Conservation (phyloP, 2,329 filamentous ascomycete genomes). For the Neophaeococcomyces aloes region DNA sequence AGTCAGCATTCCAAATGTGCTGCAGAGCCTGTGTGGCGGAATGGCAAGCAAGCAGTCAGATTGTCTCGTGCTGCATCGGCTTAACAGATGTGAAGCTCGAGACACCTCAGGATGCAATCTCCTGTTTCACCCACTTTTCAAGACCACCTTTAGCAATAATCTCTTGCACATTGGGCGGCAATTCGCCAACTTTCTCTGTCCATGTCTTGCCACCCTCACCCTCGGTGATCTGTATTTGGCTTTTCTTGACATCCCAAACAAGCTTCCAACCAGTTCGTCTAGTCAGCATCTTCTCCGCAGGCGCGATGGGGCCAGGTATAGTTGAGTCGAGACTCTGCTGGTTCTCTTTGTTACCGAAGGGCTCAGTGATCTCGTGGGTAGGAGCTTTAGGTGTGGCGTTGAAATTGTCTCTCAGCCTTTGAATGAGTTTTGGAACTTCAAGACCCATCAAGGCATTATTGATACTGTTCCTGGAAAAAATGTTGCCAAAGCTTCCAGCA, state of each 20-base stretch:
- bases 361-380: constrained; percentile 38
- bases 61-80: too few species aligned
- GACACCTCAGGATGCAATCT: constrained; percentile 42
- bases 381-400: constrained; percentile 33
- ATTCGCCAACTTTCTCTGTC: constrained; percentile 71
- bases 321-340: constrained; percentile 40
- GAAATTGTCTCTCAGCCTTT: constrained; percentile 27
- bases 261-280: constrained; percentile 74
- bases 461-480: constrained; percentile 56
- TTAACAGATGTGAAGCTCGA: too few species aligned
- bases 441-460: constrained; percentile 32
- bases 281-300: constrained; percentile 49
- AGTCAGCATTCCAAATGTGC: too few species aligned
- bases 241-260: constrained; percentile 66
- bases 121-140: constrained; percentile 70
- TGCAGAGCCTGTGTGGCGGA: too few species aligned
- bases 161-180: constrained; percentile 77
- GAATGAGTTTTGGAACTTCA: constrained; percentile 29
- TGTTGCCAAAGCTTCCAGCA: constrained; percentile 71
- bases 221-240: constrained; percentile 61
- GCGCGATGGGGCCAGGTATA: constrained; percentile 32
- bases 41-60: too few species aligned
- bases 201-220: constrained; percentile 56
- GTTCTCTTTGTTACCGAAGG: constrained; percentile 28
- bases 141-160: constrained; percentile 69